A percentile compares a stretch with the other conserved stretches of the same genome.
phyloP scores from a whole-genome alignment of 495 filamentous ascomycete genomes.

The Penicillium tannophilum region DNA sequence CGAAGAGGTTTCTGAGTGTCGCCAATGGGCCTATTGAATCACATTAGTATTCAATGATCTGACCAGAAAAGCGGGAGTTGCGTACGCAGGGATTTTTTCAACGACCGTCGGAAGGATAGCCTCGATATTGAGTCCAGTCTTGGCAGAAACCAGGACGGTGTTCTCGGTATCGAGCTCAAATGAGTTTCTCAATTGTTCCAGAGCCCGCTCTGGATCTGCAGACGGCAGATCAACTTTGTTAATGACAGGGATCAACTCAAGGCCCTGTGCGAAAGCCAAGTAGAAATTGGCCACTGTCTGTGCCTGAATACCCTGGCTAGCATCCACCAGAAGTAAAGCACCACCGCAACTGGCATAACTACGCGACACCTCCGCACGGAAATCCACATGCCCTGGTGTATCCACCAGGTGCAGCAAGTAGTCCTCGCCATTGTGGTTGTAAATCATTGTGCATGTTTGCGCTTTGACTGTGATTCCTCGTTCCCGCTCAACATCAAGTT shows the following conservation, averaged over 20 bases:
- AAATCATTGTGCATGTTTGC: constrained; percentile 97
- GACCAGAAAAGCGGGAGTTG: constrained; percentile 8
- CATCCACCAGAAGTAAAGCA: constrained; percentile 89
- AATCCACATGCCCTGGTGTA: constrained; percentile 97
- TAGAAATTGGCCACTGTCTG: constrained; percentile 99
- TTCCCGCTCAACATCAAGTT: constrained; percentile 94
- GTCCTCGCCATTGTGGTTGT: constrained; percentile 80
- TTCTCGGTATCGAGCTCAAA: constrained; percentile 85
- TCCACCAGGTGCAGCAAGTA: constrained; percentile 95
- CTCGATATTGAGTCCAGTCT: constrained; percentile 86
- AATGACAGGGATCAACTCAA: constrained; percentile 85
- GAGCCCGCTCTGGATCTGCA: constrained; percentile 78
- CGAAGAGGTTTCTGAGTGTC: constrained; percentile 69
- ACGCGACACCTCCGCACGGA: constrained; percentile 90
- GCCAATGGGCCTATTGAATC: constrained; percentile 61
- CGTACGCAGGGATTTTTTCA: constrained; percentile 74
- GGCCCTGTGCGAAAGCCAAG: constrained; percentile 87
- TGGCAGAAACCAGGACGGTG: constrained; percentile 87
- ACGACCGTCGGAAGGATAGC: constrained; percentile 81
- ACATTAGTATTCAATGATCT: constrained; percentile 19
- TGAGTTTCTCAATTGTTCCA: constrained; percentile 79
- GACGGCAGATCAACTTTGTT: constrained; percentile 95
- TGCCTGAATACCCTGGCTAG: constrained; percentile 88
- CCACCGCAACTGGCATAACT: constrained; percentile 96
- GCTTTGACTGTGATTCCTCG: constrained; percentile 98